A percentile compares a stretch with the other conserved stretches of the same genome.
Evolutionary conservation across 768 basidiomycete species (phyloP).

Genomic region (Rickenella mellea): DNA sequence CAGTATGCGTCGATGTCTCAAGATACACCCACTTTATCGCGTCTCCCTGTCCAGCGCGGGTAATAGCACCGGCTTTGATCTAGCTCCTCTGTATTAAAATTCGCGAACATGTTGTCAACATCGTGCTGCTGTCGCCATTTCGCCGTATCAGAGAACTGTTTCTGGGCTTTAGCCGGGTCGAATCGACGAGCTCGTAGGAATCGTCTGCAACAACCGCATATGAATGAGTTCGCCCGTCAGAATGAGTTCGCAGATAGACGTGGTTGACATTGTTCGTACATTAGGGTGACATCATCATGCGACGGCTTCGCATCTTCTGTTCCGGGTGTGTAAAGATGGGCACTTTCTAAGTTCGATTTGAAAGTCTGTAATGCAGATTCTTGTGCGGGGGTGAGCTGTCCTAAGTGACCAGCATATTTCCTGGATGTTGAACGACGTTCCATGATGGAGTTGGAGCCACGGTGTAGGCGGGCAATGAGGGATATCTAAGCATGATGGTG

Average conservation of each 20-base stretch:
- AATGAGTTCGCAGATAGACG: background rate
- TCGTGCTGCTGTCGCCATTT: slow-evolving; percentile 58
- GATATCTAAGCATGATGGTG: no score
- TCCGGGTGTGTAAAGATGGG: slow-evolving; percentile 40
- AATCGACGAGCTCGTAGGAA: slow-evolving; percentile 77
- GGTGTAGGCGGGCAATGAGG: no score
- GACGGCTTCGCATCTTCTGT: slow-evolving; percentile 28
- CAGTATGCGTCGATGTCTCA: background rate
- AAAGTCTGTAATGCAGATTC: slow-evolving; percentile 39
- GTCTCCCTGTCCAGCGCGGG: slow-evolving; percentile 72
- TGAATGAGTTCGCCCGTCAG: background rate
- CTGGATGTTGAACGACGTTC: no score
- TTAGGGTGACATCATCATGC: slow-evolving; percentile 56
- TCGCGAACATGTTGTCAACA: slow-evolving; percentile 53
- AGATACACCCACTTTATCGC: slow-evolving; percentile 49
- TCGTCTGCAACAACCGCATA: slow-evolving; percentile 37
- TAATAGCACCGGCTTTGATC: slow-evolving; percentile 54
- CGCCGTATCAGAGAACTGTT: slow-evolving; percentile 61
- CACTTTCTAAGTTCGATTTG: slow-evolving; percentile 38
- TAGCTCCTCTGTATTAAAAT: slow-evolving; percentile 51
- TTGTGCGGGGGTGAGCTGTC: slow-evolving; percentile 43
- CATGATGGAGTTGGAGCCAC: no score
- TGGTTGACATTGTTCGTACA: slow-evolving; percentile 20
- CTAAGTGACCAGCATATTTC: slow-evolving; percentile 32
- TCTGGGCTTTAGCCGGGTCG: slow-evolving; percentile 49